Percentiles rank a stretch among this genome's conserved stretches.
Evolutionary conservation across 1,139 yeast species (phyloP).

Genomic region (Magnusiomyces paraingens): DNA sequence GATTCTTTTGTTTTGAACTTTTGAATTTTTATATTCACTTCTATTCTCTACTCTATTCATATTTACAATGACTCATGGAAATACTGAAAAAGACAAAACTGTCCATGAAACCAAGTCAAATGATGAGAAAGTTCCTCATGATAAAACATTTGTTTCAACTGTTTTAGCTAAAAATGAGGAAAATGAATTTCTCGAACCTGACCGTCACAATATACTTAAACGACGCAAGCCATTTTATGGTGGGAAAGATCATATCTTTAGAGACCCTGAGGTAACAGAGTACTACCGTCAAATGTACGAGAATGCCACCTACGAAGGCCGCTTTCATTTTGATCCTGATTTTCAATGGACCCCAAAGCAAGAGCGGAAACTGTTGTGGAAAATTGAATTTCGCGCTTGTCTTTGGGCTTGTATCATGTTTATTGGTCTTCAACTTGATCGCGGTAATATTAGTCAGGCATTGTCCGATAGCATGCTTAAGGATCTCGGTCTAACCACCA

Average conservation of each 20-base stretch:
- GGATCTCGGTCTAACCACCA: conserved; percentile 41
- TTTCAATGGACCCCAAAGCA: conserved; percentile 44
- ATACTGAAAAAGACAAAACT: too few relatives aligned
- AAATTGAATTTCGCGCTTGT: conserved; percentile 39
- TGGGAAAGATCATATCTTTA: conserved; percentile 18
- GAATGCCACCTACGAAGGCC: conserved; percentile 41
- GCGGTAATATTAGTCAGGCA: conserved; percentile 46
- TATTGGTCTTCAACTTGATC: conserved; percentile 45
- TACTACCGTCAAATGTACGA: conserved; percentile 40
- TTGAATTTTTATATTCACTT: too few relatives aligned
- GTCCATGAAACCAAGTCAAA: too few relatives aligned
- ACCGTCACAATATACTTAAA: too few relatives aligned
- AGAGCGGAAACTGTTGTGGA: conserved; percentile 43
- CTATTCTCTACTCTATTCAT: too few relatives aligned
- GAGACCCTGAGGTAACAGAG: conserved; percentile 40
- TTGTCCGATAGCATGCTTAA: conserved; percentile 42
- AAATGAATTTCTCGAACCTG: too few relatives aligned
- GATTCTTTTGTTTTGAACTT: too few relatives aligned
- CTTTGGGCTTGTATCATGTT: conserved; percentile 39
- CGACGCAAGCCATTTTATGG: too few relatives aligned
- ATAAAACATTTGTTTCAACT: too few relatives aligned
- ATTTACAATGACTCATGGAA: too few relatives aligned
- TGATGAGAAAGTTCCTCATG: too few relatives aligned
- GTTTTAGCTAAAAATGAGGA: too few relatives aligned
- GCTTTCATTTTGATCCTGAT: conserved; percentile 41